Evolutionary conservation across 164 flowering plant species (phyloP).

Genomic region (Annona squamosa): DNA sequence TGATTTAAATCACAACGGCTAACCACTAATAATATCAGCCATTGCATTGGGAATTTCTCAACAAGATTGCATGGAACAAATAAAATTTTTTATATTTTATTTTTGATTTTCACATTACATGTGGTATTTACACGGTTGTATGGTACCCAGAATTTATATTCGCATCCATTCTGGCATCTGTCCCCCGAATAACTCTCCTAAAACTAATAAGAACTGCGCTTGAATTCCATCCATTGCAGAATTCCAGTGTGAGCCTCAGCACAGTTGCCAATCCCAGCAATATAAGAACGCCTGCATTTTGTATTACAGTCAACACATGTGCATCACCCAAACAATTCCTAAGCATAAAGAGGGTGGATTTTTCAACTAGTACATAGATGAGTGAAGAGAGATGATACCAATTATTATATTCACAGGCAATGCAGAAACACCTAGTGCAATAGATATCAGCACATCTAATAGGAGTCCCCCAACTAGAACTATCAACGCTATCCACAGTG

Average conservation of each 20-base stretch:
- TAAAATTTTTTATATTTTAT: no score
- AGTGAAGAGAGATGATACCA: conserved; percentile 27
- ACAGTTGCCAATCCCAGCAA: conserved; percentile 79
- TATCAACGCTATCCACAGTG: conserved; percentile 74
- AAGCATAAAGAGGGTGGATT: background rate
- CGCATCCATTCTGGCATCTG: conserved; percentile 44
- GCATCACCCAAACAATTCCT: background rate
- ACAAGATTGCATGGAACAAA: background rate
- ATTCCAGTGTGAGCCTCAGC: conserved; percentile 60
- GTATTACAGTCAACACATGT: background rate
- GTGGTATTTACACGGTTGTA: conserved; percentile 5
- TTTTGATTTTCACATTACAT: background rate
- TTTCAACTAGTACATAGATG: background rate
- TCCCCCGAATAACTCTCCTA: conserved; percentile 50
- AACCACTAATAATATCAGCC: background rate
- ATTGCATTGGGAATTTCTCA: background rate
- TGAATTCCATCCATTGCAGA: conserved; percentile 56
- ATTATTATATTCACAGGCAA: conserved; percentile 77
- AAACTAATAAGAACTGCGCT: no score
- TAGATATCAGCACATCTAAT: conserved; percentile 67
- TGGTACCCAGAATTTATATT: conserved; percentile 33
- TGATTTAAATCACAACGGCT: background rate
- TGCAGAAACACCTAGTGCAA: conserved; percentile 77
- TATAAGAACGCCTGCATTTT: conserved; percentile 57
- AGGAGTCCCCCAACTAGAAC: conserved; percentile 71